Evolutionary conservation across 1,284 basidiomycete species (phyloP).

Genomic region (Mrakiaceae sp.): DNA sequence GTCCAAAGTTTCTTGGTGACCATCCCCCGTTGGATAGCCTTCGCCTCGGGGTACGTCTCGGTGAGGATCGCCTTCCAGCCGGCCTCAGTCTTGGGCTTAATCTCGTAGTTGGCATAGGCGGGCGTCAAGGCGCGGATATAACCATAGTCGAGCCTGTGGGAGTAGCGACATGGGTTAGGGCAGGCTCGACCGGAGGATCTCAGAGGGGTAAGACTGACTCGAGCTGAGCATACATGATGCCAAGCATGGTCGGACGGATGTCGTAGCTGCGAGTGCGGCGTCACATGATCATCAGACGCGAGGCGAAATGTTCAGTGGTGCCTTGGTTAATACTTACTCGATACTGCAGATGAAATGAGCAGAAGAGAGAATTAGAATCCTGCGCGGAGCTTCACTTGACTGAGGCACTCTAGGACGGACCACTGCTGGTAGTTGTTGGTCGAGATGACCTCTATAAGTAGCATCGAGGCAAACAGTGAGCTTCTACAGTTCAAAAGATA

Average conservation of each 20-base stretch:
- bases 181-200: too few species aligned
- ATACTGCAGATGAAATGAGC: too few species aligned
- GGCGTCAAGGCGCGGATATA: slow-evolving; percentile 41
- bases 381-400: too few species aligned
- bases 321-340: too few species aligned
- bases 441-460: not conserved
- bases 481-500: not conserved
- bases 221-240: slow-evolving; percentile 42
- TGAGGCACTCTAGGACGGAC: too few species aligned
- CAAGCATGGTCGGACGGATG: slow-evolving; percentile 38
- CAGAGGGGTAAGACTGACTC: slow-evolving; percentile 24
- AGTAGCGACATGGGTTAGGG: too few species aligned
- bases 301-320: not conserved
- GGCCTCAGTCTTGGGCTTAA: slow-evolving; percentile 27
- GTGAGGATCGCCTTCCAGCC: slow-evolving; percentile 32
- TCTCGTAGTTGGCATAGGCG: slow-evolving; percentile 40
- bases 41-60: slow-evolving; percentile 33
- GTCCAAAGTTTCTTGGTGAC: slow-evolving; percentile 16
- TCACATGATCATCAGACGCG: not conserved
- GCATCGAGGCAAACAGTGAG: not conserved
- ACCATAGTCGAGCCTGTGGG: slow-evolving; percentile 34
- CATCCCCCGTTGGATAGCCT: slow-evolving; percentile 36
- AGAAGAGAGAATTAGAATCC: too few species aligned
- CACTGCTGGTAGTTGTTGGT: not conserved
- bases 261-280: not conserved